Base-by-base conservation (phyloP, 2,329 filamentous ascomycete genomes). In the Xylaria sp. region DNA sequence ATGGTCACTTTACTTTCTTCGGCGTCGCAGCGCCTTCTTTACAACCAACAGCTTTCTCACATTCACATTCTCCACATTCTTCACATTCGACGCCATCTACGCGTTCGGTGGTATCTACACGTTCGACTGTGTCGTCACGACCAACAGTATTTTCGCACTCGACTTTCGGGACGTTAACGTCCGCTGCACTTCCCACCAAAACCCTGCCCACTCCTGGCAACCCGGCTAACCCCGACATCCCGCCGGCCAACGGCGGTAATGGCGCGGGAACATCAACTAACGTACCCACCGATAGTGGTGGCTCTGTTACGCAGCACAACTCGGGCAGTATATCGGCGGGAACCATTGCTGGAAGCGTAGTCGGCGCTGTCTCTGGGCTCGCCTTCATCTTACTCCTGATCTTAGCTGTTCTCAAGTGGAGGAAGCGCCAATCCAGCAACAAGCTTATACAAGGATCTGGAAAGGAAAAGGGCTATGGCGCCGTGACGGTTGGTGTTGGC, bases 361-460 rank as follows among this genome's bases (percentile, higher is more conserved):
- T 85, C 16, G 83, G 83, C 19, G 77, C 81, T 47, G 70, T 88
- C 37, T 84, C 84, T 13, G 85, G 84, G 16, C 71, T 83, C 1
- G 83, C 83, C 10, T 74, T 87, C 51, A 69, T 88, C 53, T 71
- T 83, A 3, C 69, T 86, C 3, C 69, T 86, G 18, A 70, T 83
- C 4, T 71, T 87, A 59, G 74, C 81, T 60, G 66, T 80, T n/a
- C 68, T 87, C 49, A 77, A 78, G 65, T 83, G 81, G 75, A 84
- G 79, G 76, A 85, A 80, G 68, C 77, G 76, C 58, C 76, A 76
- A 58, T 72, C 75, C 5, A 76, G 73, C 50, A 73, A 76, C 64
- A 67, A 73, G 54, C 67, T 75, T n/a, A 72, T 81, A 37, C 73
- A 80, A 2, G 76, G 74, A 42, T 77, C 78, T 34, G 72, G 69